Evolutionary conservation across 192 early-diverging fungal species (phyloP), one percentile per base, ranked within the genome.

Genomic region (Coemansia sp.): DNA sequence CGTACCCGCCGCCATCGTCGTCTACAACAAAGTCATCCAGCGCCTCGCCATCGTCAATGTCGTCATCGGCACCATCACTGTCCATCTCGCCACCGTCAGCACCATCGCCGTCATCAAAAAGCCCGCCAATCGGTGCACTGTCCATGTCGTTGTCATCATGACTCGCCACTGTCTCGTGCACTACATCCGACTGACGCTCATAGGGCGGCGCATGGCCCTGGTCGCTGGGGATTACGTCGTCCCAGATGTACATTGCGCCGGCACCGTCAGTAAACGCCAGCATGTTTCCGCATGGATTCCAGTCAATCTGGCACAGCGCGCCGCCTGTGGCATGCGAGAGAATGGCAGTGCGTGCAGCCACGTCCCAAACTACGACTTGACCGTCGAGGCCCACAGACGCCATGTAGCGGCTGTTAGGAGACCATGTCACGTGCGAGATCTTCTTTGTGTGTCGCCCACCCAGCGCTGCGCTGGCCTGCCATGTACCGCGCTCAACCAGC

Each of bases 21-120:
- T 95, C 93, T 0, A 88, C 90, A 1, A 97, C 87, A 86, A 97
- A 97, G 59, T 94, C 88, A 54, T 91, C 83, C 47, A 88, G 51
- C n/a, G 74, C 88, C 9, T 86, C 88, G 13, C 73, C 84, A 16
- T 74, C 82, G 22, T 82, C 83, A 6, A 82, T 70, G 37, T 54
- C 63, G 27, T 45, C 63, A 19, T 66, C 68, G 3, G 61, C 77
- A 43, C 60, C 65, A 7, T 54, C 61, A 18, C 23, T 32, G 53
- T 55, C 16, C 16, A 20, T 53, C 16, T 58, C 56, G 23, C 51
- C 63, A 14, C 39, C 76, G 5, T 57, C 62, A 8, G 53, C 69
- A 22, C 57, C 54, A 1, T 32, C 55, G 43, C 45, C 63, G 32
- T 62, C 63, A 16, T 38, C 65, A n/a, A 57, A 37, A 26, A 66